Evolutionary conservation across 306 rosid species (phyloP), one percentile per base, ranked within the genome.

Genomic region (Cercis canadensis): DNA sequence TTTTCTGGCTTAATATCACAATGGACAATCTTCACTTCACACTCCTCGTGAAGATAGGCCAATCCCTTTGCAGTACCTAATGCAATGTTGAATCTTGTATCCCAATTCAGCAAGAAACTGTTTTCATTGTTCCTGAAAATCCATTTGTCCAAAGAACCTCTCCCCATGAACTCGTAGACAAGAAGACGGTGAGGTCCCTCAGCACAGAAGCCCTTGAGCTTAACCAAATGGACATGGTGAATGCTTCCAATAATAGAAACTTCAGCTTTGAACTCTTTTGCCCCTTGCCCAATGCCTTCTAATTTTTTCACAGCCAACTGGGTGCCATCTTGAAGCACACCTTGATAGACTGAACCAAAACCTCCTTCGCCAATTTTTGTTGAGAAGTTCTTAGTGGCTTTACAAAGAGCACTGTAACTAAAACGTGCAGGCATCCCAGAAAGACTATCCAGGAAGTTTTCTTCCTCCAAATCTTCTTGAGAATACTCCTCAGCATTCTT

Each of bases 41-140:
- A 93, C 78, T 93, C 97, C 80, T 93, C 97, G 18, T 93, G 98
- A 57, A 93, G 96, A 63, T 90, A 93, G 57, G 96, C 90, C 69
- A 90, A 73, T 32, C 98, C 96, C 46, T 88, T 93, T 11, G 98
- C 96, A 2, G 96, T 93, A n/a, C 97, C 96, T 54, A 93, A 37
- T 55, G 97, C 98, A 75, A 93, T 88, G 56, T 82, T 82, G 89
- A 80, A 90, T 65, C 97, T 90, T 29, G 88, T 85, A 5, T 85
- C 80, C 98, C 97, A 93, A 77, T 76, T 86, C 80, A 93, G 55
- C 72, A 87, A 49, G 64, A 85, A 84, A 6, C 49, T 71, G 60
- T 74, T 81, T 13, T 61, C 80, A 46, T 89, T 83, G 59, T 80
- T 90, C 83, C 65, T 84, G 82, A 90, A 86, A 63, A 90, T 86